These are phyloP conservation scores for Cladorrhinum sp. DNA, from an alignment of 2,329 filamentous ascomycete species.

Conservation along the genomic window DNA sequence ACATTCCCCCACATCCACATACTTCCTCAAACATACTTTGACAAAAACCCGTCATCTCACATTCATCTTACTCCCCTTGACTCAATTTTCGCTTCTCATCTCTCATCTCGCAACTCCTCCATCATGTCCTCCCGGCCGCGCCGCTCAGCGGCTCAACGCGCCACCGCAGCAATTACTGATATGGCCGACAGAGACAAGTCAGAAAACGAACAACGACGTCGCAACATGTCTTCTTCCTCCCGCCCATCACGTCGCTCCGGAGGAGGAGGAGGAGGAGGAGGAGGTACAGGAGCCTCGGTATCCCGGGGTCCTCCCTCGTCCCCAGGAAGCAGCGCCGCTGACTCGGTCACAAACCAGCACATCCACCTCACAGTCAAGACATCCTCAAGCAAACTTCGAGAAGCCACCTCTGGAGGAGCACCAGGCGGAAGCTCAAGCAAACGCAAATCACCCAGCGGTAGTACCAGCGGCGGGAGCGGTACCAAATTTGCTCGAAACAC, in stretches of 20 bases:
- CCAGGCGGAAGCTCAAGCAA: conserved; percentile 24
- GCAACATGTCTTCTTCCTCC: conserved; percentile 45
- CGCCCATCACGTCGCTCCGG: conserved; percentile 46
- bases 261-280: not conserved
- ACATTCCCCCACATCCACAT: conserved; percentile 4
- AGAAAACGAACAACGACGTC: conserved; percentile 33
- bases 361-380: conserved; percentile 52
- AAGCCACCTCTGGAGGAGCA: conserved; percentile 39
- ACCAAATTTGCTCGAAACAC: conserved; percentile 36
- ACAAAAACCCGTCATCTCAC: not conserved
- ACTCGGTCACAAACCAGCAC: conserved; percentile 40
- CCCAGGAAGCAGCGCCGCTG: conserved; percentile 33
- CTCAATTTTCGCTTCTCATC: not conserved
- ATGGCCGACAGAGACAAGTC: conserved; percentile 46
- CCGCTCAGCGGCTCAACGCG: conserved; percentile 45
- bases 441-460: conserved; percentile 28
- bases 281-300: conserved; percentile 36
- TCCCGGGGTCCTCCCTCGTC: conserved; percentile 46
- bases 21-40: conserved; percentile 5
- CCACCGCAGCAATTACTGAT: conserved; percentile 47
- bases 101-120: not conserved
- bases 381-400: conserved; percentile 50
- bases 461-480: conserved; percentile 27
- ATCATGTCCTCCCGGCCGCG: conserved; percentile 49
- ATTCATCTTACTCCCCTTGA: not conserved